Evolutionary conservation across 2,329 filamentous ascomycete genomes (phyloP).

Genomic region (Calonectria pteridis): DNA sequence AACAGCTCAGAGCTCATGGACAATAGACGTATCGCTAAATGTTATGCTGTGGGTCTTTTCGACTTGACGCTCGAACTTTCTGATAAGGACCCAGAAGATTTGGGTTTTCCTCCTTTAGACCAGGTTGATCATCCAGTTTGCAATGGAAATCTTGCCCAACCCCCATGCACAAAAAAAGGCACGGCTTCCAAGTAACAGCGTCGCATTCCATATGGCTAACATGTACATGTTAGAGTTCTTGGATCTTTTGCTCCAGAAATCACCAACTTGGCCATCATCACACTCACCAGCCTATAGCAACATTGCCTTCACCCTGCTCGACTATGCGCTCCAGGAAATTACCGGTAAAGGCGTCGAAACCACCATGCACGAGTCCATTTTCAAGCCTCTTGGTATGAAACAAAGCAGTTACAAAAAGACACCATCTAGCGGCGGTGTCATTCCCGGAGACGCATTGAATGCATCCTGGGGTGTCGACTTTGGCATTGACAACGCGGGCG

Average conservation of each 20-base stretch:
- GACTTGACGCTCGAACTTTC: background rate
- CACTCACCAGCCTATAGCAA: background rate
- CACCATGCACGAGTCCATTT: background rate
- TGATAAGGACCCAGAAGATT: background rate
- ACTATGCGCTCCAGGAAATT: background rate
- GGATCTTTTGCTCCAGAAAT: background rate
- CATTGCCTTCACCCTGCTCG: background rate
- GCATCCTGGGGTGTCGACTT: background rate
- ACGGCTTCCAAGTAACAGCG: background rate
- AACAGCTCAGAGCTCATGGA: background rate
- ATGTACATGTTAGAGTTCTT: background rate
- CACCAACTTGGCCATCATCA: background rate
- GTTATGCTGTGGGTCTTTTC: background rate
- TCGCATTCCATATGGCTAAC: background rate
- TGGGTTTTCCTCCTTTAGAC: background rate
- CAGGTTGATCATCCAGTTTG: background rate
- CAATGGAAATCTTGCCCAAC: background rate
- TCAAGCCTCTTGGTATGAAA: background rate
- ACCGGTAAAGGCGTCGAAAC: background rate
- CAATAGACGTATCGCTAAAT: background rate
- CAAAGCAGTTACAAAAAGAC: background rate
- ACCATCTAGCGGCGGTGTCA: background rate
- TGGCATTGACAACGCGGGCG: background rate
- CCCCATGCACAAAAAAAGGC: background rate
- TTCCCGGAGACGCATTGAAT: background rate